Base-by-base conservation (phyloP, 2,329 filamentous ascomycete genomes). In the Curvularia spicifera region DNA sequence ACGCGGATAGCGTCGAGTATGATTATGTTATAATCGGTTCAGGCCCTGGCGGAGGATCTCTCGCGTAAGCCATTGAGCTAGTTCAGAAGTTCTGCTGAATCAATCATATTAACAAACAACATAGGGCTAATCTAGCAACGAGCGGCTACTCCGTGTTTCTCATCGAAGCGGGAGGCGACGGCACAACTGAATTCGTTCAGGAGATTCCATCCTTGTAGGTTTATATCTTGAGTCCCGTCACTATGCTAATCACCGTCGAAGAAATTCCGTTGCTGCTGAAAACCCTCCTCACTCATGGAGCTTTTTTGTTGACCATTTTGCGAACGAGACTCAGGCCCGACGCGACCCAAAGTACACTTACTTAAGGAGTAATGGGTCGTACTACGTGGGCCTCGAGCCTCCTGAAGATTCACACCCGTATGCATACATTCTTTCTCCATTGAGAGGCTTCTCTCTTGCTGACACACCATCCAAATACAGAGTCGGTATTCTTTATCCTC, bases 311-410 rank as follows among this genome's bases (percentile, higher is more conserved):
- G 43, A 45, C 3, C 26, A 45, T 45, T 45, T 45, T 12, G n/a
- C 26, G 15, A 45, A 45, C 26, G 43, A 45, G 43, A 45, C 43
- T 29, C 43, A 45, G 26, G 43, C 43, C 15, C 43, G 43, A 20
- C 43, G 43, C 26, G 43, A 45, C 29, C 43, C 43, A 12, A 45
- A 45, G 43, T 45, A 45, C 26, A 9, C 43, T 24, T 45, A 45
- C 8, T 13, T 45, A 20, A 45, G 43, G 26, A 45, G 43, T 15
- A 45, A 45, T 18, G 43, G 43, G 29, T 45, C 43, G 26, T 45
- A 45, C n/a, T 45, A 45, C 12, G 24, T 26, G 28, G 43, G 43
- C 29, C 43, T 45, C 4, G 43, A 45, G 8, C 43, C 43, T 45
- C 43, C 43, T 4, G 26, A 26, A 45, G 26, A 45, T 20, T 20